Evolutionary conservation across 331 rosid species (phyloP).

Genomic region (Quercus phellos): DNA sequence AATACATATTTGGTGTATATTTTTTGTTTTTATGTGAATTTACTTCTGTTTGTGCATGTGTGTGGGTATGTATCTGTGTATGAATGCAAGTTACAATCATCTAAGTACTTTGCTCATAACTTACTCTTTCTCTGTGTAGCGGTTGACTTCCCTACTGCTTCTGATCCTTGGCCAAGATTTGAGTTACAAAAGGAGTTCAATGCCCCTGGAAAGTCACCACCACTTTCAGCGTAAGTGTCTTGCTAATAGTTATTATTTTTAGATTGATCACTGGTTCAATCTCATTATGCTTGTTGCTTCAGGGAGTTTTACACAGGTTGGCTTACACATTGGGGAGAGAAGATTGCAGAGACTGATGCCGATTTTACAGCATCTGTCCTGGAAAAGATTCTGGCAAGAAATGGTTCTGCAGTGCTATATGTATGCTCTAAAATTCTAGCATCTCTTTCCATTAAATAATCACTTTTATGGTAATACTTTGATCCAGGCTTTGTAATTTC

Average conservation of each 20-base stretch:
- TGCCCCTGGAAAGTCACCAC: conserved; percentile 87
- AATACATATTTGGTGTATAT: not conserved
- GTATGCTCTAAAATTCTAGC: conserved; percentile 38
- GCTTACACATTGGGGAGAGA: conserved; percentile 98
- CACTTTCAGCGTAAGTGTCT: conserved; percentile 69
- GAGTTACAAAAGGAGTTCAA: conserved; percentile 86
- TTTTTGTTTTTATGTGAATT: not conserved
- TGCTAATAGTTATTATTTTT: conserved; percentile 17
- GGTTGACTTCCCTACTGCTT: conserved; percentile 88
- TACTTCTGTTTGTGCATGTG: not conserved
- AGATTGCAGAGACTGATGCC: conserved; percentile 60
- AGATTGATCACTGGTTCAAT: conserved; percentile 20
- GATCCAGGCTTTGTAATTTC: conserved; percentile 22
- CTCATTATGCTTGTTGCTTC: conserved; percentile 35
- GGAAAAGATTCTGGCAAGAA: conserved; percentile 60
- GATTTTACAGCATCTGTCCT: conserved; percentile 65
- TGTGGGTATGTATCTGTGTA: not conserved
- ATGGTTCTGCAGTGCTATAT: conserved; percentile 87
- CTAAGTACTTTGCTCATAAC: conserved; percentile 4
- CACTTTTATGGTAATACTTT: conserved; percentile 14
- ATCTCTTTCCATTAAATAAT: conserved; percentile 11
- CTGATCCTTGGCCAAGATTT: conserved; percentile 84
- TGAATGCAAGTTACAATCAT: not conserved
- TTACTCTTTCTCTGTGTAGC: conserved; percentile 44
- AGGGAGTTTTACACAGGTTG: conserved; percentile 97